Evolutionary conservation across 768 basidiomycete species (phyloP), one percentile per base, ranked within the genome.

Genomic region (Cystofilobasidium macerans): DNA sequence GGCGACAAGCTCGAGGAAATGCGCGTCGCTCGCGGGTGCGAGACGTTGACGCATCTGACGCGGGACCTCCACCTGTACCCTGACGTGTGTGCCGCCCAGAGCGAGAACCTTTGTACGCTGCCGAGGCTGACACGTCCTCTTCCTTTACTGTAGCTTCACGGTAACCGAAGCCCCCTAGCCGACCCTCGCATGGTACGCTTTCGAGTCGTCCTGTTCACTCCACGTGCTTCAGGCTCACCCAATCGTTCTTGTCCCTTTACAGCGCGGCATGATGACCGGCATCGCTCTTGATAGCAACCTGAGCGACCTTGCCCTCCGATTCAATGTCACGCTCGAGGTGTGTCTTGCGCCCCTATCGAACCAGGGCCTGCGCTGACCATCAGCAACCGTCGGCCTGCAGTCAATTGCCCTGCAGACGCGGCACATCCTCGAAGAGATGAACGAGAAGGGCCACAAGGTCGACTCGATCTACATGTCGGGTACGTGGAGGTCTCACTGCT

Each of bases 131-230:
- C 51, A 33, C 48, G 24, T 28, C 62, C 36, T 40, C 18, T 12
- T 30, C 38, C 4, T 24, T 16, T 12, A 26, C n/a, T 36, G 20
- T 35, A 65, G 57, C 24, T 47, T 42, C 56, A 28, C 76, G 92
- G 94, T 43, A 99, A 99, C 76, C 82, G 95, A 68, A 97, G 93
- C 0, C 95, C 95, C 1, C 84, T 98, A 53, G 94, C 94, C 2
- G 95, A 99, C 75, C 81, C 89, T n/a, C 84, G 82, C 61, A 95
- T 67, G 65, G 40, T 61, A 1, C n/a, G 8, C 51, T 12, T 48
- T 53, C n/a, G 20, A 11, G 12, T 33, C 28, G 5, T 18, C 45
- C 12, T 22, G 24, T 22, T 60, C 45, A n/a, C 26, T 14, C 13
- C 14, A n/a, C n/a, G n/a, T n/a, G n/a, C 60, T 12, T 42, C 60